phyloP scores from a whole-genome alignment of 345 rosid species.

The Eucalyptus tenuipes region DNA sequence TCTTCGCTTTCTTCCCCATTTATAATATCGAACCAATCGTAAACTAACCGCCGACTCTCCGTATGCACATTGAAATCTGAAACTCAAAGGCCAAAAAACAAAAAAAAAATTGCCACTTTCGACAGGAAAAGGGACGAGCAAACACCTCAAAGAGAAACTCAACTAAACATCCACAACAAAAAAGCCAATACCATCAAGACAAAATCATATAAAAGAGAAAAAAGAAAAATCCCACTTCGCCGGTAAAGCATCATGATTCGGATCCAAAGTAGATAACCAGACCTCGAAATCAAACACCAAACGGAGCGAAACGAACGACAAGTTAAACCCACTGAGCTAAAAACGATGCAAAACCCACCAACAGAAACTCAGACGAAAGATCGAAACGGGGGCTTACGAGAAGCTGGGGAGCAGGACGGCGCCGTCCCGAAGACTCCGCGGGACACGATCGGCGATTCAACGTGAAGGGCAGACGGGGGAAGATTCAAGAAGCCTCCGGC shows the following conservation, averaged over 20 bases:
- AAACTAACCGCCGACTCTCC: neutral
- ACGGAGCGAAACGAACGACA: neutral
- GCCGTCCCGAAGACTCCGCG: neutral
- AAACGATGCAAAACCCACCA: neutral
- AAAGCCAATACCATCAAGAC: neutral
- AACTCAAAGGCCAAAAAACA: neutral
- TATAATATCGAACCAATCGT: neutral
- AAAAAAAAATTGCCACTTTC: neutral
- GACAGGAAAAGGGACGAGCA: neutral
- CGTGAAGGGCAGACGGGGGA: neutral
- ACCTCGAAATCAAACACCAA: neutral
- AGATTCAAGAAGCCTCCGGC: neutral
- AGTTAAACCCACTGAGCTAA: neutral
- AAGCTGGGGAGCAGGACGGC: neutral
- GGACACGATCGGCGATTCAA: neutral
- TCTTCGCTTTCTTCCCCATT: constrained; percentile 91
- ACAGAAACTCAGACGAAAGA: neutral
- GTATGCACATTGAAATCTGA: neutral
- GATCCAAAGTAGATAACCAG: neutral
- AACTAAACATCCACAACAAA: neutral
- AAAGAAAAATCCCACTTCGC: neutral
- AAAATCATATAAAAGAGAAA: neutral
- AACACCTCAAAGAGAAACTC: neutral
- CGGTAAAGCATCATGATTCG: neutral
- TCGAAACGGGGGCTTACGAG: neutral